Conservation (phyloP, 2,329 filamentous ascomycete genomes). For the Alternaria sp. region DNA sequence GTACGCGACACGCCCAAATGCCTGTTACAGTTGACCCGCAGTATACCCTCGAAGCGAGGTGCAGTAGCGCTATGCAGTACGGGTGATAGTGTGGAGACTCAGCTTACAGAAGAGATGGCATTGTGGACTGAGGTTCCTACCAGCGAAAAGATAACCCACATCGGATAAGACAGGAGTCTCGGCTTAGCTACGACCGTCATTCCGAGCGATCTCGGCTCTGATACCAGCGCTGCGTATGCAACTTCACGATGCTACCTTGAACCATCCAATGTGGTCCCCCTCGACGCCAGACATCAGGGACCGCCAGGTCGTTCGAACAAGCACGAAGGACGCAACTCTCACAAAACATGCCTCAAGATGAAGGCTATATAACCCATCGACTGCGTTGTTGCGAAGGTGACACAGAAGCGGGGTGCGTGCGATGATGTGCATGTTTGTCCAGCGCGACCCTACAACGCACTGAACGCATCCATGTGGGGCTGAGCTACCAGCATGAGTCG, state of each 20-base stretch:
- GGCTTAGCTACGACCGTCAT: not conserved
- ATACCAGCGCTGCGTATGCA: not conserved
- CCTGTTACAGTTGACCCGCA: slow-evolving; percentile 4
- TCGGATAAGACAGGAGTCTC: not conserved
- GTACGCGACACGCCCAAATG: slow-evolving; percentile 11
- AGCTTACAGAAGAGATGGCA: slow-evolving; percentile 8
- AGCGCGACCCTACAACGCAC: not conserved
- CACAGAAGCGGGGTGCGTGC: not conserved
- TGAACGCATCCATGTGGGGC: not conserved
- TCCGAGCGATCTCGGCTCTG: not conserved
- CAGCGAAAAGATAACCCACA: slow-evolving; percentile 7
- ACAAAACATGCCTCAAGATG: not conserved
- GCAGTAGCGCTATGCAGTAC: slow-evolving; percentile 27
- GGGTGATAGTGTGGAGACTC: slow-evolving; percentile 28
- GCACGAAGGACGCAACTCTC: not conserved
- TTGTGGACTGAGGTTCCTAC: not conserved
- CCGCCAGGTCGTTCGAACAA: not conserved
- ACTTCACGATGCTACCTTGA: not conserved
- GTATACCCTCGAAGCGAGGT: slow-evolving; percentile 10
- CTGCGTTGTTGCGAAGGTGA: not conserved
- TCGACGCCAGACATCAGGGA: not conserved
- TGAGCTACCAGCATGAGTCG: not conserved
- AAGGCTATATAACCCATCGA: not conserved
- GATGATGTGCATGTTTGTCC: not conserved
- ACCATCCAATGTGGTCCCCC: not conserved